Percentiles rank a stretch among this genome's conserved stretches.
Evolutionary conservation across 169 alveolate genomes (phyloP).

Genomic region (Plasmodium yoelii): DNA sequence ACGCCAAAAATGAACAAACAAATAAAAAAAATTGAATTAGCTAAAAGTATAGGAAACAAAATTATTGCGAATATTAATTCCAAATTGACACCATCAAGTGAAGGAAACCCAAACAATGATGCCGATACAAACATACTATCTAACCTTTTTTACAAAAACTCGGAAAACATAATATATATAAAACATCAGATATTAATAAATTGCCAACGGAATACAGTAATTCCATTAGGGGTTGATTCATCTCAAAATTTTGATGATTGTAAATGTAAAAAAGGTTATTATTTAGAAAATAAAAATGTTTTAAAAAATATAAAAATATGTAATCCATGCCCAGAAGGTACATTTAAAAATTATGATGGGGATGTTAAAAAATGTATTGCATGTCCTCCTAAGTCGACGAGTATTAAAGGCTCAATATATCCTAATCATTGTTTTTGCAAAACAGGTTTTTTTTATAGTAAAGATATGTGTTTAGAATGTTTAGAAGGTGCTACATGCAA

Average conservation of each 20-base stretch:
- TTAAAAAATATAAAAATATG: conserved; percentile 77
- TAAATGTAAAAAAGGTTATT: conserved; percentile 88
- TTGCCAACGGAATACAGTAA: conserved; percentile 85
- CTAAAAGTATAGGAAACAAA: not conserved
- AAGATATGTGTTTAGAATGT: conserved; percentile 85
- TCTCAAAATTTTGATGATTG: conserved; percentile 86
- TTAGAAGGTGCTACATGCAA: conserved; percentile 88
- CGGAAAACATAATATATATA: conserved; percentile 17
- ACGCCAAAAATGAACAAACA: not conserved
- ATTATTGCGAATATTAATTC: too few species aligned
- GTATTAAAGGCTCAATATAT: conserved; percentile 84
- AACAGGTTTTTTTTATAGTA: conserved; percentile 84
- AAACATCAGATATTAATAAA: conserved; percentile 75
- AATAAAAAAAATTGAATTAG: not conserved
- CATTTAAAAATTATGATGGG: conserved; percentile 87
- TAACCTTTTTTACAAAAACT: conserved; percentile 25
- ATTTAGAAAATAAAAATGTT: conserved; percentile 65
- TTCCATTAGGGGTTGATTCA: conserved; percentile 88
- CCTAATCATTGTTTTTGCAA: conserved; percentile 89
- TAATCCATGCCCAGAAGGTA: conserved; percentile 85
- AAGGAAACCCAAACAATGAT: conserved; percentile 11
- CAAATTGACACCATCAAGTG: not conserved
- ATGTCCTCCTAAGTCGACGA: conserved; percentile 86
- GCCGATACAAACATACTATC: conserved; percentile 26
- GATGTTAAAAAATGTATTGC: conserved; percentile 86